phyloP scores from a whole-genome alignment of 306 rosid species.

The Vicia sativa region DNA sequence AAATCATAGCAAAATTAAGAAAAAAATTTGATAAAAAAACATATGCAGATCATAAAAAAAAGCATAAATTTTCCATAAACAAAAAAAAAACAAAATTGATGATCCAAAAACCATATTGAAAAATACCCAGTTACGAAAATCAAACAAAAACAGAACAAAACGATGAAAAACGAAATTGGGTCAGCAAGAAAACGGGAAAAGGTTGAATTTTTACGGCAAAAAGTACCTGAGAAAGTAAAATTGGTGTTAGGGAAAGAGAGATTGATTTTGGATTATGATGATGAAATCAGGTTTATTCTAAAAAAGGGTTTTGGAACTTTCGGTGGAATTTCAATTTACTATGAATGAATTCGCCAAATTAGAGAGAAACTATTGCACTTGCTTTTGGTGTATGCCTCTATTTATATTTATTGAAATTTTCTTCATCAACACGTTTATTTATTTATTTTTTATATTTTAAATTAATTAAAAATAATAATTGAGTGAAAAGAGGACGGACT shows the following conservation, averaged over 20 bases:
- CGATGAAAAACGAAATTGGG: slow-evolving; percentile 35
- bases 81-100: slow-evolving; percentile 26
- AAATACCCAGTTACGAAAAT: slow-evolving; percentile 34
- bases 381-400: not conserved
- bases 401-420: not conserved
- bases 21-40: not conserved
- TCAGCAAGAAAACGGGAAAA: slow-evolving; percentile 21
- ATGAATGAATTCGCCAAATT: slow-evolving; percentile 24
- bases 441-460: too few relatives aligned
- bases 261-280: not conserved
- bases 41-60: not conserved
- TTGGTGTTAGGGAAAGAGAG: slow-evolving; percentile 19
- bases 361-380: not conserved
- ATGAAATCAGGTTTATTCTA: slow-evolving; percentile 9
- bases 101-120: not conserved
- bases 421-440: too few relatives aligned
- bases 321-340: not conserved
- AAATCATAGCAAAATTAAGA: slow-evolving; percentile 12
- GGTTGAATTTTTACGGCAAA: not conserved
- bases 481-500: too few relatives aligned
- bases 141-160: slow-evolving; percentile 34
- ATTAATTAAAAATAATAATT: too few relatives aligned
- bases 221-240: slow-evolving; percentile 47
- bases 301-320: slow-evolving; percentile 36
- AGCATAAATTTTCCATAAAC: not conserved